A percentile compares a stretch with the other conserved stretches of the same genome.
Evolutionary conservation across 805 yeast genomes (phyloP).

Genomic region (Candida rishiriensis): DNA sequence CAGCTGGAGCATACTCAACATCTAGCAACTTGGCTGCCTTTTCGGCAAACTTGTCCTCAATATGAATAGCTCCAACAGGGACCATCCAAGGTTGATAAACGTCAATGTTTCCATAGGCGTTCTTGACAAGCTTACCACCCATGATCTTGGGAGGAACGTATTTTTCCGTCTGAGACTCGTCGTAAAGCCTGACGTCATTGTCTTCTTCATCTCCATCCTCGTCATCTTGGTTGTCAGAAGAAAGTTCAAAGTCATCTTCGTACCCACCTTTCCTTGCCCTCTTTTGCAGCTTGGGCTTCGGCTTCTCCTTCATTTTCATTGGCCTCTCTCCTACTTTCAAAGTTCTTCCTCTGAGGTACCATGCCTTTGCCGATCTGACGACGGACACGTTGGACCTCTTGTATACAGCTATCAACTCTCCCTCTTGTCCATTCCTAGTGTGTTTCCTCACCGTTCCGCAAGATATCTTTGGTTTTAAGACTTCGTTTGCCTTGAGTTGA

Average conservation of each 20-base stretch:
- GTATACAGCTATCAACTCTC: slow-evolving; percentile 55
- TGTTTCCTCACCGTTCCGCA: slow-evolving; percentile 65
- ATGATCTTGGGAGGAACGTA: slow-evolving; percentile 62
- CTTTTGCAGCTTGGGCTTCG: slow-evolving; percentile 4
- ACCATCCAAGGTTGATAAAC: slow-evolving; percentile 74
- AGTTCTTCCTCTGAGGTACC: slow-evolving; percentile 80
- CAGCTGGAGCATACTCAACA: slow-evolving; percentile 83
- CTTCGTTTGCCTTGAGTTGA: slow-evolving; percentile 68
- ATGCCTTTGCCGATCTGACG: slow-evolving; percentile 72
- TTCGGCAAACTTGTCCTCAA: slow-evolving; percentile 50
- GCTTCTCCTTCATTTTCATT: slow-evolving; percentile 38
- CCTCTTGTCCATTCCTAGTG: slow-evolving; percentile 34
- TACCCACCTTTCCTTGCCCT: slow-evolving; percentile 16
- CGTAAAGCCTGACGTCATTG: slow-evolving; percentile 56
- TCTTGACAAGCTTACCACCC: slow-evolving; percentile 67
- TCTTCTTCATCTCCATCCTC: slow-evolving; percentile 32
- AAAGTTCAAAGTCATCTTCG: slow-evolving; percentile 23
- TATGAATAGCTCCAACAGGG: slow-evolving; percentile 70
- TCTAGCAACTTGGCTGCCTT: slow-evolving; percentile 68
- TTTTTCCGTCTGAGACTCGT: slow-evolving; percentile 70
- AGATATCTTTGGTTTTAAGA: slow-evolving; percentile 60
- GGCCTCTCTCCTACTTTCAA: slow-evolving; percentile 70
- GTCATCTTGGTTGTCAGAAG: slow-evolving; percentile 23
- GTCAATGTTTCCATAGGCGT: slow-evolving; percentile 82
- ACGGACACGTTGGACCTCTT: slow-evolving; percentile 58